Conservation (phyloP, 768 basidiomycete species). For the Auricularia sp. region DNA sequence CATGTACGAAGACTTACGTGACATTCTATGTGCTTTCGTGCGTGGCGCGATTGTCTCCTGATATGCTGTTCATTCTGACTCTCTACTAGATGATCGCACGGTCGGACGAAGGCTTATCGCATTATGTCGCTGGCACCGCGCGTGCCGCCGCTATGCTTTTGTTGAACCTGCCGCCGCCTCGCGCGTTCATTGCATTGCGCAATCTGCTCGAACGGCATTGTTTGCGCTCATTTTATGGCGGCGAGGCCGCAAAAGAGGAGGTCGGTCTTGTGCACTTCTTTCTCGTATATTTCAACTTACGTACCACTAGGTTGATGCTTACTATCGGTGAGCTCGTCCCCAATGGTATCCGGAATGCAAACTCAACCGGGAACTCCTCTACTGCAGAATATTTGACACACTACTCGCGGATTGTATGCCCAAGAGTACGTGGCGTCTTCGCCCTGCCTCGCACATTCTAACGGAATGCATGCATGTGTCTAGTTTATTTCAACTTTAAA, state of each 20-base stretch:
- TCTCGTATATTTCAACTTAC: slow-evolving; percentile 3
- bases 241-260: slow-evolving; percentile 58
- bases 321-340: slow-evolving; percentile 55
- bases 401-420: slow-evolving; percentile 89
- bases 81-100: slow-evolving; percentile 4
- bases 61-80: not conserved
- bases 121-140: slow-evolving; percentile 17
- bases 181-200: slow-evolving; percentile 70
- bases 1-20: slow-evolving; percentile 70
- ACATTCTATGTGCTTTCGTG: slow-evolving; percentile 81
- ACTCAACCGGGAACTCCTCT: slow-evolving; percentile 3
- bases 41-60: not conserved
- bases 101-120: slow-evolving; percentile 2
- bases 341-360: not conserved
- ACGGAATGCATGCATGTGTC: not conserved
- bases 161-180: slow-evolving; percentile 67
- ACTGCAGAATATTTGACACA: slow-evolving; percentile 77
- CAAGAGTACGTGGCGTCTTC: slow-evolving; percentile 48
- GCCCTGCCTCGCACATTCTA: not conserved
- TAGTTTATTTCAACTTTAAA: slow-evolving; percentile 92
- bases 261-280: slow-evolving; percentile 36
- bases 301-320: slow-evolving; percentile 65
- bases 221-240: slow-evolving; percentile 76
- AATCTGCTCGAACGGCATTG: slow-evolving; percentile 82
- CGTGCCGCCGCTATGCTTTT: slow-evolving; percentile 76